Evolutionary conservation across 225 moss, liverwort and hornwort genomes (phyloP).

Genomic region (Antitrichia curtipendula): DNA sequence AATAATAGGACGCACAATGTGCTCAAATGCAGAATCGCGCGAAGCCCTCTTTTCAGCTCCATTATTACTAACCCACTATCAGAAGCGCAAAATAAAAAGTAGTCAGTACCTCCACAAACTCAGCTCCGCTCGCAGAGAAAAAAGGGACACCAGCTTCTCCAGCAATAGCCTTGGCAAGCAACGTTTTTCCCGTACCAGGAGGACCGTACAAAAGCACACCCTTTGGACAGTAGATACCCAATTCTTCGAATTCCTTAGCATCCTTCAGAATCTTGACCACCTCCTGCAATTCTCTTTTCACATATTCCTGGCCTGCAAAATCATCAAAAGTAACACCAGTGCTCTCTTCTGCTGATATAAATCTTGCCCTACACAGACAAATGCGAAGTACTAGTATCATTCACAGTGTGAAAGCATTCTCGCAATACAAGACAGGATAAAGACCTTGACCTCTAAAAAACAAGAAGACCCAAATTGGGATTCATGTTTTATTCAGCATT

Average conservation of each 20-base stretch:
- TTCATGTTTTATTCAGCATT: not conserved
- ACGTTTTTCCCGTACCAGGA: slow-evolving; percentile 95
- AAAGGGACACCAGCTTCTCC: slow-evolving; percentile 99
- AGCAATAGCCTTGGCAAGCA: slow-evolving; percentile 97
- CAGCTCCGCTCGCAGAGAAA: slow-evolving; percentile 97
- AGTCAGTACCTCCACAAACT: slow-evolving; percentile 85
- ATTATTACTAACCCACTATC: not conserved
- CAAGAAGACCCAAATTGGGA: not conserved
- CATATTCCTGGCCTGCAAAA: slow-evolving; percentile 98
- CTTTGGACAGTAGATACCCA: slow-evolving; percentile 98
- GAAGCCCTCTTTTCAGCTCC: not conserved
- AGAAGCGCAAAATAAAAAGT: not conserved
- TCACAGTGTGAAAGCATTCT: not conserved
- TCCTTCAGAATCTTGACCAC: slow-evolving; percentile 92
- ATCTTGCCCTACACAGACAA: slow-evolving; percentile 72
- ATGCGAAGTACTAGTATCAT: not conserved
- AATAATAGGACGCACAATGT: not conserved
- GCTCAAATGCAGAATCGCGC: not conserved
- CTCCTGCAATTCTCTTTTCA: slow-evolving; percentile 94
- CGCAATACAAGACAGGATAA: not conserved
- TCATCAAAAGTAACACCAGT: slow-evolving; percentile 98
- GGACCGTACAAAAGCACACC: slow-evolving; percentile 96
- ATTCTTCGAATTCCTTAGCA: slow-evolving; percentile 76
- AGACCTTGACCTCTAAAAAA: not conserved
- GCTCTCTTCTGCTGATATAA: slow-evolving; percentile 97